Percentiles rank a stretch among this genome's conserved stretches.
Evolutionary conservation across 148 eudicot species (phyloP).

Genomic region (Nyssa sinensis): DNA sequence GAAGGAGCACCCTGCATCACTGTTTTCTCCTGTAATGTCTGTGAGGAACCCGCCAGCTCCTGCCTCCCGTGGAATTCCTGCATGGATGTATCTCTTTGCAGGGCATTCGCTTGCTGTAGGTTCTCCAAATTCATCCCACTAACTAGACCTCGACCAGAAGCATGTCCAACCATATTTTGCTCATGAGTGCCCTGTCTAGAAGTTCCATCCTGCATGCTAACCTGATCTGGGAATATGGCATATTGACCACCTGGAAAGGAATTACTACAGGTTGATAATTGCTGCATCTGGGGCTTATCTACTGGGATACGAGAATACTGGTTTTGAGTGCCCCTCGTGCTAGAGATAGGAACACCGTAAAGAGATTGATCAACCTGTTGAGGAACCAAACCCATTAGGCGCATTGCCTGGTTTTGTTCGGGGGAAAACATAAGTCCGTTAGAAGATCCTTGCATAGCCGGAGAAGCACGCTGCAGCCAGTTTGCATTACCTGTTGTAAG

Average conservation of each 20-base stretch:
- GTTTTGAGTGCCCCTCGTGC: constrained; percentile 33
- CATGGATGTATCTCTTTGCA: constrained; percentile 33
- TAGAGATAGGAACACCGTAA: constrained; percentile 81
- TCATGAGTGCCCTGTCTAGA: constrained; percentile 49
- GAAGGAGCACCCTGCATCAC: constrained; percentile 36
- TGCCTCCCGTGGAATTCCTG: constrained; percentile 39
- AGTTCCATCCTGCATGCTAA: constrained; percentile 41
- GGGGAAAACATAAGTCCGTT: constrained; percentile 50
- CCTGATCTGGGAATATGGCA: constrained; percentile 45
- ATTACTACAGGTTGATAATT: constrained; percentile 36
- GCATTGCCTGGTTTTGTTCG: constrained; percentile 62
- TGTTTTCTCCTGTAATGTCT: constrained; percentile 36
- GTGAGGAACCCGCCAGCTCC: constrained; percentile 36
- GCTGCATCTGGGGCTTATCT: constrained; percentile 48
- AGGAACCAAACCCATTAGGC: constrained; percentile 49
- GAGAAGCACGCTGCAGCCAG: constrained; percentile 61
- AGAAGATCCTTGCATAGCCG: constrained; percentile 47
- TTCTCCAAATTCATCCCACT: constrained; percentile 39
- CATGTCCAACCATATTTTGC: constrained; percentile 43
- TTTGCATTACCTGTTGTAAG: constrained; percentile 49
- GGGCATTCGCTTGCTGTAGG: constrained; percentile 41
- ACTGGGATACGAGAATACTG: constrained; percentile 36
- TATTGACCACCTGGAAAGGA: constrained; percentile 50
- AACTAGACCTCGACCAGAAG: constrained; percentile 42
- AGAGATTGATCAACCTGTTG: constrained; percentile 76